Conservation (phyloP, 2,329 filamentous ascomycete genomes). For the Fusarium fujikuroi region DNA sequence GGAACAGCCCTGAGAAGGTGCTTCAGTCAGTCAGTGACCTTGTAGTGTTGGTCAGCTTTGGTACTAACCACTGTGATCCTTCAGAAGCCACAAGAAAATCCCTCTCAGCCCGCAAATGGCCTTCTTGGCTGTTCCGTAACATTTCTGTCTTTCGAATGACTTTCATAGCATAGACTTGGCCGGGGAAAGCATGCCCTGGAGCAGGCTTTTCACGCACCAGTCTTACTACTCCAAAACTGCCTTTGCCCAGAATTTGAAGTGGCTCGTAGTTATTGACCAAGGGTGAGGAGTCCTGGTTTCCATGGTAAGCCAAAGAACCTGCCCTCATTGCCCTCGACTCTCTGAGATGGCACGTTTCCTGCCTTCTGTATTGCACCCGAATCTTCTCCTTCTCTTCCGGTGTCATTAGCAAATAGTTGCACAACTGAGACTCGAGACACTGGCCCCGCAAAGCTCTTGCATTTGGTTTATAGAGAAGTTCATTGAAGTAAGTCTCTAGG, state of each 20-base stretch:
- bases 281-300: slow-evolving; percentile 6
- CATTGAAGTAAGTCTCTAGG: slow-evolving; percentile 85
- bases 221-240: slow-evolving; percentile 92
- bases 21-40: background rate
- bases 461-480: slow-evolving; percentile 64
- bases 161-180: slow-evolving; percentile 91
- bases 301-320: slow-evolving; percentile 54
- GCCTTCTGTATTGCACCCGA: slow-evolving; percentile 68
- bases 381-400: slow-evolving; percentile 63
- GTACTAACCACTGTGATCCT: slow-evolving; percentile 77
- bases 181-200: slow-evolving; percentile 42
- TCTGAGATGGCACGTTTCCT: slow-evolving; percentile 80
- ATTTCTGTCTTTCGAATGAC: slow-evolving; percentile 95
- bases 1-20: slow-evolving; percentile 78
- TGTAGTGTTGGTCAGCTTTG: background rate
- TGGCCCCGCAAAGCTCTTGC: slow-evolving; percentile 47
- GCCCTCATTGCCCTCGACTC: slow-evolving; percentile 77
- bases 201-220: slow-evolving; percentile 76
- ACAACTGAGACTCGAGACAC: slow-evolving; percentile 62
- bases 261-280: slow-evolving; percentile 71
- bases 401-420: slow-evolving; percentile 62
- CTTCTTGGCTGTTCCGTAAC: slow-evolving; percentile 91
- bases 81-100: slow-evolving; percentile 92
- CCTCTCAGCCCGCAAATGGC: slow-evolving; percentile 88
- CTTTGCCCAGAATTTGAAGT: slow-evolving; percentile 86